Evolutionary conservation across 306 rosid genomes (phyloP).

Genomic region (Rosa chinensis): DNA sequence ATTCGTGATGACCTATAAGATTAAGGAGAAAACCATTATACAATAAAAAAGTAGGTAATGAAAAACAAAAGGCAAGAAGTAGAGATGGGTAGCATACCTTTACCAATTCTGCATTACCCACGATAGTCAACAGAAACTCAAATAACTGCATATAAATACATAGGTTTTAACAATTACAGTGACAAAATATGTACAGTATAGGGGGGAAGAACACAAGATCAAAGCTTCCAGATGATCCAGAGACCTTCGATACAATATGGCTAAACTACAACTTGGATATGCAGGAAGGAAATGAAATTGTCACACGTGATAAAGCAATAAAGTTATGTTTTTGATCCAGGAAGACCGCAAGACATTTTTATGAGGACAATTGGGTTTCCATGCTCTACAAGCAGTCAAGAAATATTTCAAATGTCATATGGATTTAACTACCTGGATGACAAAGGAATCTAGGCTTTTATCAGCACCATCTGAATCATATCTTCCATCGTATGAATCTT

Average conservation of each 20-base stretch:
- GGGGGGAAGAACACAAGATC: no score
- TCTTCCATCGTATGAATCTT: constrained; percentile 80
- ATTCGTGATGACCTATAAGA: constrained; percentile 51
- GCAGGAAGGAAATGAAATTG: neutral
- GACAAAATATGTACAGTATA: neutral
- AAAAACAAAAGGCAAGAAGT: constrained; percentile 21
- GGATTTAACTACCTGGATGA: constrained; percentile 65
- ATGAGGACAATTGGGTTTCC: neutral
- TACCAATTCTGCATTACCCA: constrained; percentile 63
- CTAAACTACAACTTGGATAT: no score
- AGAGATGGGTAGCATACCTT: constrained; percentile 48
- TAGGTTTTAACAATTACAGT: constrained; percentile 17
- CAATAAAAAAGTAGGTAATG: neutral
- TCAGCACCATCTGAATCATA: constrained; percentile 96
- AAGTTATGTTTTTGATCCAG: neutral
- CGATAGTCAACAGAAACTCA: constrained; percentile 85
- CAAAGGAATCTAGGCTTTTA: constrained; percentile 86
- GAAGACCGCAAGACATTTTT: neutral
- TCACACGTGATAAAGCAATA: neutral
- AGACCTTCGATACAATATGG: no score
- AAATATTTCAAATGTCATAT: constrained; percentile 8
- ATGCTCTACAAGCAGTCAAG: neutral
- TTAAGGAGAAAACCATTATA: constrained; percentile 16
- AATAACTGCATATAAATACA: constrained; percentile 59
- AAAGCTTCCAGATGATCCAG: no score